phyloP scores from a whole-genome alignment of 108 stramenopile species.

The Epithemia pelagica region DNA sequence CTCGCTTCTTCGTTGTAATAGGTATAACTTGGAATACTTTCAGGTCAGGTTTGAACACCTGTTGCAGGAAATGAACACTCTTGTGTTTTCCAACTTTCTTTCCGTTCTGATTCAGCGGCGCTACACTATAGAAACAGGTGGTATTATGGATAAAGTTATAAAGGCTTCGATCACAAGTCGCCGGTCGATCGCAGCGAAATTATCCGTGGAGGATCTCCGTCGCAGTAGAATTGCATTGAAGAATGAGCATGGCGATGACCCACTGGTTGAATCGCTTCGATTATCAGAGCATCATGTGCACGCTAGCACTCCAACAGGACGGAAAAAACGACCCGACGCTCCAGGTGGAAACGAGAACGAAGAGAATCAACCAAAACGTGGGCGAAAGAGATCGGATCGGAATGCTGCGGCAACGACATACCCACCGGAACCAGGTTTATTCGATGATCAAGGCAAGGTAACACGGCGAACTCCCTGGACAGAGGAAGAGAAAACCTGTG shows the following conservation, averaged over 20 bases:
- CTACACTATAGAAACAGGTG: background rate
- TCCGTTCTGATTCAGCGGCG: background rate
- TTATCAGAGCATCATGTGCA: background rate
- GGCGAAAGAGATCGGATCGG: background rate
- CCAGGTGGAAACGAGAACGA: conserved; percentile 1
- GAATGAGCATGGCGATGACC: conserved; percentile 7
- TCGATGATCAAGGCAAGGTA: conserved; percentile 6
- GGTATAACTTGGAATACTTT: background rate
- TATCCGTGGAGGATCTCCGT: background rate
- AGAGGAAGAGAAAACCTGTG: conserved; percentile 45
- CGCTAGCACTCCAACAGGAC: background rate
- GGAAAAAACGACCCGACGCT: background rate
- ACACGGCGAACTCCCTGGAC: conserved; percentile 35
- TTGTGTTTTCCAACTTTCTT: background rate
- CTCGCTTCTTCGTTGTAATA: background rate
- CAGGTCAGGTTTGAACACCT: background rate
- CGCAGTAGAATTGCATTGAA: background rate
- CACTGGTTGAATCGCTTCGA: conserved; percentile 3
- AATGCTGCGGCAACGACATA: background rate
- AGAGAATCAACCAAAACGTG: background rate
- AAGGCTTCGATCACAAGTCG: background rate
- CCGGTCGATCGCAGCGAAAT: background rate
- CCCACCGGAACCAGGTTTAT: conserved; percentile 8
- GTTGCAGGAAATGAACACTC: background rate
- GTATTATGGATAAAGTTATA: background rate